Conservation (phyloP, 225 moss, liverwort and hornwort species). For the Antitrichia curtipendula region DNA sequence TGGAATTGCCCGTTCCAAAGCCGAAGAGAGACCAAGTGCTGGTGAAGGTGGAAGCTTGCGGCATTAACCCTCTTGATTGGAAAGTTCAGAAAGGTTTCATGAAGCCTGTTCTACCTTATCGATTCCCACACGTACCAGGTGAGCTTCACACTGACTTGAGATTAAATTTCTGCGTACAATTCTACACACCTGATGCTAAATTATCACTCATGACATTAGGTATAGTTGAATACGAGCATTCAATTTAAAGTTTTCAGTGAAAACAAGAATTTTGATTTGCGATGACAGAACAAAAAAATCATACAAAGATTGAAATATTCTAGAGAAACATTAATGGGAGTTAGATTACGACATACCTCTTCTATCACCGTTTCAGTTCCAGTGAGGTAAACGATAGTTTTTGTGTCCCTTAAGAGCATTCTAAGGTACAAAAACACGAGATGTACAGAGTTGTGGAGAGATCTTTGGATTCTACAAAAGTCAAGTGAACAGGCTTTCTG, state of each 20-base stretch:
- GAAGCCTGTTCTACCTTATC: constrained; percentile 31
- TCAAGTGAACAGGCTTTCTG: background rate
- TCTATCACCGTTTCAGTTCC: no score
- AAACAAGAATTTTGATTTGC: background rate
- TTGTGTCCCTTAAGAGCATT: background rate
- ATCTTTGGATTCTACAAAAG: background rate
- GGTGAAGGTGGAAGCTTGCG: constrained; percentile 35
- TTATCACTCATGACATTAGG: background rate
- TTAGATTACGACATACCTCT: no score
- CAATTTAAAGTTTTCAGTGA: background rate
- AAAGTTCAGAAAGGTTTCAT: constrained; percentile 24
- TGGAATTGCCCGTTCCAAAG: constrained; percentile 28
- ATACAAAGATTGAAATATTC: background rate
- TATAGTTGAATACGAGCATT: background rate
- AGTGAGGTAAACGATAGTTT: background rate
- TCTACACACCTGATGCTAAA: background rate
- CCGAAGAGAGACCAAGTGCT: constrained; percentile 32
- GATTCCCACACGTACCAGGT: constrained; percentile 33
- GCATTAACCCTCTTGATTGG: constrained; percentile 24
- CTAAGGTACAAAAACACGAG: background rate
- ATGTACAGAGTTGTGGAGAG: background rate
- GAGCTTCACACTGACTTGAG: background rate
- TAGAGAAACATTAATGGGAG: no score
- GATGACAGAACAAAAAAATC: background rate
- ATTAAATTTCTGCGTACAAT: background rate